A percentile compares a stretch with the other conserved stretches of the same genome.
phyloP scores from a whole-genome alignment of 208 protist genomes.

The Trypanosoma congolense region DNA sequence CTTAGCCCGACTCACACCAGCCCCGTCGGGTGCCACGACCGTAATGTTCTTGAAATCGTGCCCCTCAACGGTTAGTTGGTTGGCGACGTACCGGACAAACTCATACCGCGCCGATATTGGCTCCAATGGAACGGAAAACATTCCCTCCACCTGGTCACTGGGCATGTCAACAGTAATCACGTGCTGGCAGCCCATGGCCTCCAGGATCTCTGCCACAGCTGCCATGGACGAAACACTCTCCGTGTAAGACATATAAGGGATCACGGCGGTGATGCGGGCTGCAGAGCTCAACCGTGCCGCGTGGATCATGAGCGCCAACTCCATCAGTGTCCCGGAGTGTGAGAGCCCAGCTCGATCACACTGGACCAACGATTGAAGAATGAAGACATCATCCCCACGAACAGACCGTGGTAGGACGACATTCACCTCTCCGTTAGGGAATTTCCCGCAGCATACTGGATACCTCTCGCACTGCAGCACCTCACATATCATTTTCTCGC shows the following conservation, averaged over 20 bases:
- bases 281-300: constrained; percentile 72
- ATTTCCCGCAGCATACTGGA: constrained; percentile 52
- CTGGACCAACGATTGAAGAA: constrained; percentile 89
- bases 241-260: constrained; percentile 92
- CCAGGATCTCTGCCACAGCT: constrained; percentile 87
- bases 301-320: constrained; percentile 87
- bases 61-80: constrained; percentile 62
- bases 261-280: constrained; percentile 87
- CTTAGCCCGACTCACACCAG: constrained; percentile 63
- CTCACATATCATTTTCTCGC: constrained; percentile 78
- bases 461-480: constrained; percentile 59
- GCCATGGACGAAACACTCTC: constrained; percentile 91
- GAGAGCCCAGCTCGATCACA: constrained; percentile 81
- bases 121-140: constrained; percentile 92
- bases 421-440: constrained; percentile 81
- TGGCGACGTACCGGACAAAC: constrained; percentile 77
- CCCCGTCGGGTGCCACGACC: constrained; percentile 60
- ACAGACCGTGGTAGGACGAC: constrained; percentile 84
- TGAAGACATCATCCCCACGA: constrained; percentile 93
- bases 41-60: constrained; percentile 65
- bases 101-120: constrained; percentile 81
- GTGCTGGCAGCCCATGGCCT: constrained; percentile 84
- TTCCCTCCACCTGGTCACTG: constrained; percentile 90
- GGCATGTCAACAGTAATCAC: constrained; percentile 92
- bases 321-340: constrained; percentile 86